Evolutionary conservation across 768 basidiomycete genomes (phyloP), one percentile per base, ranked within the genome.

Genomic region (Sarcomyxa edulis): DNA sequence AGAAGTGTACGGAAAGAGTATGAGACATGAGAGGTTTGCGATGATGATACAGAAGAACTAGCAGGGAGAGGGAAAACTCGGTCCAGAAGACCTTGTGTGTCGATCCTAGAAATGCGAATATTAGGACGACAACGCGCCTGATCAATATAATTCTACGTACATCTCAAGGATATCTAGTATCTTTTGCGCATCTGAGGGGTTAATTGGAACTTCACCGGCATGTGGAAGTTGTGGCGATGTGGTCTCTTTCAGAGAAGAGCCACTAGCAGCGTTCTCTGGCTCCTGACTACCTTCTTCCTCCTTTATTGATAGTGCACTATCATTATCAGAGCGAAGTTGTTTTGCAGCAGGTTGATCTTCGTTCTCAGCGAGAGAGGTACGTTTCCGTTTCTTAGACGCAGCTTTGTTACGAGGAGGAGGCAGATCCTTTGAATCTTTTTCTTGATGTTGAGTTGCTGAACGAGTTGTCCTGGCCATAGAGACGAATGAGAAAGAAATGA

Each of bases 401-500:
- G 36, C 36, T 62, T 66, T 50, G 48, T 49, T 36, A 53, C 54
- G 35, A 56, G 46, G 32, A 39, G 45, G 48, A 16, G 38, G 46
- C 5, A 45, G 28, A 42, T 52, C 40, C 44, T 59, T 52, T 35
- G 55, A 39, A 11, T 37, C 39, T 33, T 61, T 63, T 54, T 68
- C 56, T 37, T 61, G 51, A 38, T 58, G 57, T 27, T 61, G 64
- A 34, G 67, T 54, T 30, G 68, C 62, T 23, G 76, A 67, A 49
- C 86, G 80, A 58, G 86, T 88, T 55, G 85, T 74, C 48, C 87
- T 72, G 46, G 84, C 83, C 87, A 90, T 88, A 32, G 22, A 23
- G 16, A 15, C 30, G 25, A 19, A 34, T 32, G 18, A 32, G 20
- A n/a, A 9, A 16, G 35, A 18, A 29, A 15, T 20, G 33, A 39